Conservation (phyloP, 495 filamentous ascomycete genomes). For the Cercophora newfieldiana region DNA sequence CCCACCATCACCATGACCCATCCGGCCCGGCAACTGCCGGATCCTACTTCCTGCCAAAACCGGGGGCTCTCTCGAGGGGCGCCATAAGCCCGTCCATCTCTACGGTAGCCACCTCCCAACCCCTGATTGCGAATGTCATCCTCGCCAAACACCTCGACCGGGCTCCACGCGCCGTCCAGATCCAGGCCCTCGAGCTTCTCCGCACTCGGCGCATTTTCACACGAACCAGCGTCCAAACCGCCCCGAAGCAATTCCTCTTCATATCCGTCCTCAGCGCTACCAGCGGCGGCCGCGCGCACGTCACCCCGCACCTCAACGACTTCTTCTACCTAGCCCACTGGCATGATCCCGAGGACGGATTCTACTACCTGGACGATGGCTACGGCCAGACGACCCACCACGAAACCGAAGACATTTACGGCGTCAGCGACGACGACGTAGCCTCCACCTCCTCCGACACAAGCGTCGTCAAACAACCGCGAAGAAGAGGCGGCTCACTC, state of each 20-base stretch:
- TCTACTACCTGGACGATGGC: constrained; percentile 65
- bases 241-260: constrained; percentile 80
- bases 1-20: constrained; percentile 22
- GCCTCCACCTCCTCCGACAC: constrained; percentile 32
- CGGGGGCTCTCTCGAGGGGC: constrained; percentile 1
- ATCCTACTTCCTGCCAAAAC: constrained; percentile 25
- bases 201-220: constrained; percentile 76
- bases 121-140: constrained; percentile 72
- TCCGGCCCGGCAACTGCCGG: constrained; percentile 15
- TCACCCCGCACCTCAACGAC: constrained; percentile 67
- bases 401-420: constrained; percentile 16
- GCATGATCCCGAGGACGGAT: constrained; percentile 73
- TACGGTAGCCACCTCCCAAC: constrained; percentile 16
- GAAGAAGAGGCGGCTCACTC: background rate
- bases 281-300: constrained; percentile 43
- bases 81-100: constrained; percentile 17
- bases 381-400: background rate
- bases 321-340: constrained; percentile 86
- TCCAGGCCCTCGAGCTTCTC: constrained; percentile 81
- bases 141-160: constrained; percentile 77
- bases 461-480: constrained; percentile 36
- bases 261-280: constrained; percentile 63
- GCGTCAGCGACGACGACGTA: constrained; percentile 30
- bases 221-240: constrained; percentile 65
- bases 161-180: constrained; percentile 71